Evolutionary conservation across 23 red algal genomes (phyloP).

Genomic region (Cyanidiococcus yangmingshanensis): DNA sequence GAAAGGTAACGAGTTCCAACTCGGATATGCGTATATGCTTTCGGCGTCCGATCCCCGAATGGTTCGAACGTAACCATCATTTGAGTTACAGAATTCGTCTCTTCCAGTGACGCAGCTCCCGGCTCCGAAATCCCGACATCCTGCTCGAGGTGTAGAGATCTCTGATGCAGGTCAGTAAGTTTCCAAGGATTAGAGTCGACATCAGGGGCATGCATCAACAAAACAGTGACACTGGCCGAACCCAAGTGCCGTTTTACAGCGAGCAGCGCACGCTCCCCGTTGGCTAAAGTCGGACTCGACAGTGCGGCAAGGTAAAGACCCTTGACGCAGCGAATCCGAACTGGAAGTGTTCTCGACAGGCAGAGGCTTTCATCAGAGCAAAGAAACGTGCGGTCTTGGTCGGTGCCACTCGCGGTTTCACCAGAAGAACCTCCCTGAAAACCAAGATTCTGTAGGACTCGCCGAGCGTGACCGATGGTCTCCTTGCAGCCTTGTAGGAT

Average conservation of each 20-base stretch:
- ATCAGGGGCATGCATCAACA: not conserved
- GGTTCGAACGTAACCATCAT: not conserved
- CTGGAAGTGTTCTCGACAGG: not conserved
- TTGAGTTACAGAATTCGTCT: not conserved
- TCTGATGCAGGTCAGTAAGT: not conserved
- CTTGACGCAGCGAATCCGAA: not conserved
- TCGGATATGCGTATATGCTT: not conserved
- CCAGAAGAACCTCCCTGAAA: not conserved
- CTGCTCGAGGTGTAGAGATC: not conserved
- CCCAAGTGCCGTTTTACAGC: not conserved
- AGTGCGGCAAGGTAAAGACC: not conserved
- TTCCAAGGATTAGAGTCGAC: not conserved
- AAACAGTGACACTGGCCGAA: not conserved
- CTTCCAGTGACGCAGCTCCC: not conserved
- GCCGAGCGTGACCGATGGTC: not conserved
- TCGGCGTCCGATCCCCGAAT: not conserved
- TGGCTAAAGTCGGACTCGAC: not conserved
- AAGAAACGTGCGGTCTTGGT: not conserved
- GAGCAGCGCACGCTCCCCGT: not conserved
- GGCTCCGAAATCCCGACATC: not conserved
- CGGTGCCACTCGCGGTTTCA: not conserved
- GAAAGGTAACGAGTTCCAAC: constrained; percentile 10
- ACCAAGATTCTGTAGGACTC: not conserved
- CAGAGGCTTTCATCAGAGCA: not conserved
- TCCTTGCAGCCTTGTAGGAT: not conserved